Percentiles rank a stretch among this genome's conserved stretches.
Conservation (phyloP, 2,329 filamentous ascomycete species). For the Sclerotinia borealis region DNA sequence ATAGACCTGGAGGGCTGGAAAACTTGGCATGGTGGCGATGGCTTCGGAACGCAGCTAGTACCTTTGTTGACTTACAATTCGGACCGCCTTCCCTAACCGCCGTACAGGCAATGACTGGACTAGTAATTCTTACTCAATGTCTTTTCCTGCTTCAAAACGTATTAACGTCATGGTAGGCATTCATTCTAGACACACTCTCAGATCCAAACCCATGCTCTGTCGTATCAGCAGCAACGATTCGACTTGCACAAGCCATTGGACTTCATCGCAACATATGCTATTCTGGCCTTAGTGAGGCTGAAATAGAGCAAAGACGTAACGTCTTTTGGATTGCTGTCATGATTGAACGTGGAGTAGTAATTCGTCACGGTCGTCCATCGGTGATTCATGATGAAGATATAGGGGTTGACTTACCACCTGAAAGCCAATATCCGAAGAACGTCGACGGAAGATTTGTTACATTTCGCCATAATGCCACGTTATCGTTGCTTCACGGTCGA, state of each 20-base stretch:
- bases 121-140: conserved; percentile 8
- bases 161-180: conserved; percentile 1
- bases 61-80: conserved; percentile 23
- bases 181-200: conserved; percentile 15
- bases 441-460: conserved; percentile 16
- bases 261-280: conserved; percentile 22
- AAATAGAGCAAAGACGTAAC: conserved; percentile 23
- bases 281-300: conserved; percentile 15
- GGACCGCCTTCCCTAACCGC: conserved; percentile 20
- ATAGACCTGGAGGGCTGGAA: not conserved
- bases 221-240: conserved; percentile 16
- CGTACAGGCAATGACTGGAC: conserved; percentile 22
- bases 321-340: conserved; percentile 26
- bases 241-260: conserved; percentile 22
- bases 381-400: conserved; percentile 27
- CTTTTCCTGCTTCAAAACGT: not conserved
- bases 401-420: conserved; percentile 22
- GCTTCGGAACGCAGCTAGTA: conserved; percentile 20
- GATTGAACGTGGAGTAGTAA: conserved; percentile 20
- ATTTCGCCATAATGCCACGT: conserved; percentile 16
- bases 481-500: conserved; percentile 23
- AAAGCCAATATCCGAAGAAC: conserved; percentile 13
- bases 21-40: not conserved
- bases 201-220: conserved; percentile 22
- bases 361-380: conserved; percentile 23